Evolutionary conservation across 177 flowering plant species (phyloP).

Genomic region (Vitis hybrid): DNA sequence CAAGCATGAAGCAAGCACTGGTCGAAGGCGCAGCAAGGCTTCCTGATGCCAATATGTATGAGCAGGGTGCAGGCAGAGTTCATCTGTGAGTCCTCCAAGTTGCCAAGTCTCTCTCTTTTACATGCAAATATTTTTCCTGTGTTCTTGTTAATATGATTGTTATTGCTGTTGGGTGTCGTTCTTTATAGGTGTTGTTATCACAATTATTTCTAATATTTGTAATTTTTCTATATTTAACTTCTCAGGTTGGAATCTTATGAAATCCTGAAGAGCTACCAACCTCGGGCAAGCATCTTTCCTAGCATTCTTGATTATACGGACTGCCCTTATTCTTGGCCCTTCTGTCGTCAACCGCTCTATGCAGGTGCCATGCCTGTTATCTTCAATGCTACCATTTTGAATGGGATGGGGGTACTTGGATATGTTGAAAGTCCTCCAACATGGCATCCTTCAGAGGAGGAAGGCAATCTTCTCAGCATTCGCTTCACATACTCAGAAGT

Average conservation of each 20-base stretch:
- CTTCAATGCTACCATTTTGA: conserved; percentile 88
- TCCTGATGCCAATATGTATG: conserved; percentile 95
- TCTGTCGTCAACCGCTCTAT: conserved; percentile 97
- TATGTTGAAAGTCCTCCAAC: conserved; percentile 74
- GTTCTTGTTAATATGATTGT: neutral
- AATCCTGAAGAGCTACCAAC: conserved; percentile 78
- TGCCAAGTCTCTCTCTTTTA: neutral
- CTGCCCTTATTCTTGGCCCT: conserved; percentile 98
- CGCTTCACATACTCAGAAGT: conserved; percentile 84
- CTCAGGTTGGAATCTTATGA: conserved; percentile 92
- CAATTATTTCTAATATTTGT: conserved; percentile 9
- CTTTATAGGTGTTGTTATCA: neutral
- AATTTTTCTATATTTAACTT: conserved; percentile 9
- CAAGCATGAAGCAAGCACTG: conserved; percentile 98
- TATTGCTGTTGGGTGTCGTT: neutral
- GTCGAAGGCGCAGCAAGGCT: conserved; percentile 99
- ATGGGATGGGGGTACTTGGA: conserved; percentile 98
- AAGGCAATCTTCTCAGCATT: conserved; percentile 86
- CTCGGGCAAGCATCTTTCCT: conserved; percentile 96
- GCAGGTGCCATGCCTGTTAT: conserved; percentile 98
- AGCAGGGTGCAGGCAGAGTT: conserved; percentile 99
- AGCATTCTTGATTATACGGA: conserved; percentile 79
- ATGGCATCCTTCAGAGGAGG: conserved; percentile 85
- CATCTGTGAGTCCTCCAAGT: conserved; percentile 71
- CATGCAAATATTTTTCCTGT: neutral